Percentiles rank a stretch among this genome's conserved stretches.
These are phyloP conservation scores for Pilaira anomala DNA, from an alignment of 192 early-diverging fungal genomes.

Conservation along the genomic window DNA sequence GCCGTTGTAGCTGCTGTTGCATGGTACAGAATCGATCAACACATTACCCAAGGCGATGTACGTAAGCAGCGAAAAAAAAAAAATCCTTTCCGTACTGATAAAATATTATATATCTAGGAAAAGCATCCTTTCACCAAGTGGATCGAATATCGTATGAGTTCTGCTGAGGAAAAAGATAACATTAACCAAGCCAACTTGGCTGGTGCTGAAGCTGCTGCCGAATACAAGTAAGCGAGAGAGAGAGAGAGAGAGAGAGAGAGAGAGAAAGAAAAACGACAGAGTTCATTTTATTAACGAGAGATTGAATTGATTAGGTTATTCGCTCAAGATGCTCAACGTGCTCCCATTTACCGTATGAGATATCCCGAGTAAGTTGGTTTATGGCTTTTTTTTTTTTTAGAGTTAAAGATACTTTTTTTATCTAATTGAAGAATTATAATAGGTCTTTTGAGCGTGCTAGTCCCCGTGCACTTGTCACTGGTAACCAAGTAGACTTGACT, in stretches of 20 bases:
- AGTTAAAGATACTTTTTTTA: not conserved
- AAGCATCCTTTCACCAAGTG: slow-evolving; percentile 36
- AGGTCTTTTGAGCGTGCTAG: slow-evolving; percentile 35
- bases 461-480: slow-evolving; percentile 23
- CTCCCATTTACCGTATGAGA: slow-evolving; percentile 33
- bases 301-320: slow-evolving; percentile 14
- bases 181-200: slow-evolving; percentile 19
- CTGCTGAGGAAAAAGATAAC: slow-evolving; percentile 22
- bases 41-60: slow-evolving; percentile 29
- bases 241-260: not conserved
- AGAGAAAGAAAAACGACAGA: not conserved
- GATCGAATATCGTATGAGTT: slow-evolving; percentile 36
- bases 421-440: not conserved
- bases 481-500: slow-evolving; percentile 24
- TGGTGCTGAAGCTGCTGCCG: slow-evolving; percentile 12
- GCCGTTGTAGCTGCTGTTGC: slow-evolving; percentile 26
- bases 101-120: slow-evolving; percentile 16
- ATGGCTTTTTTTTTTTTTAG: not conserved
- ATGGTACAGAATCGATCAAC: slow-evolving; percentile 30
- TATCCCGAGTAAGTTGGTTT: slow-evolving; percentile 33
- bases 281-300: not conserved
- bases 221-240: slow-evolving; percentile 6
- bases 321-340: slow-evolving; percentile 30
- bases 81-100: not conserved
- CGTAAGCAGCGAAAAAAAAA: too few relatives aligned